phyloP scores from a whole-genome alignment of 495 filamentous ascomycete genomes.

The Xylaria grammica region DNA sequence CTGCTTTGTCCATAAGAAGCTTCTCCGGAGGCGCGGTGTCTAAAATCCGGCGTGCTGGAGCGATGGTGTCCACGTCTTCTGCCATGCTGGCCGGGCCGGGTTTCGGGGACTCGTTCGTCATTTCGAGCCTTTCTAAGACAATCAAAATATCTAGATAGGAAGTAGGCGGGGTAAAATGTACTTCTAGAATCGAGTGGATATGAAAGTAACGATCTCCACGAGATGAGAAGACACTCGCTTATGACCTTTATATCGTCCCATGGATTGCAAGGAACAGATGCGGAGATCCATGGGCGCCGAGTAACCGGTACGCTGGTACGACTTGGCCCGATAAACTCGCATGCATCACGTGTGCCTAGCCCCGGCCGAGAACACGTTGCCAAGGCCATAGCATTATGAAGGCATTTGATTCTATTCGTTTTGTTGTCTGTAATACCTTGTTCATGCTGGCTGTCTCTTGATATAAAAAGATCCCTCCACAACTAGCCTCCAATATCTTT shows the following conservation, averaged over 20 bases:
- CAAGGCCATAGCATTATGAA: neutral
- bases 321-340: neutral
- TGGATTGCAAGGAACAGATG: neutral
- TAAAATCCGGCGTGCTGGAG: conserved; percentile 31
- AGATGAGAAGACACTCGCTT: neutral
- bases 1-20: conserved; percentile 43
- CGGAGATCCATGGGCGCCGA: conserved; percentile 3
- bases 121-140: conserved; percentile 7
- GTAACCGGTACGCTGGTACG: neutral
- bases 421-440: no score
- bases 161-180: neutral
- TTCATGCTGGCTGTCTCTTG: no score
- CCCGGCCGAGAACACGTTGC: neutral
- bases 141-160: neutral
- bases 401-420: no score
- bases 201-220: neutral
- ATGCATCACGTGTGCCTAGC: conserved; percentile 1
- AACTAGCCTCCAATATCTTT: no score
- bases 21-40: conserved; percentile 14
- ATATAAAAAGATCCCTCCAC: no score
- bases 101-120: conserved; percentile 24
- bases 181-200: neutral
- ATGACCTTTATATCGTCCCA: neutral
- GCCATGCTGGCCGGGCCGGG: conserved; percentile 8
- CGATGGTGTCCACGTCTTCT: conserved; percentile 33